Evolutionary conservation across 1,284 basidiomycete species (phyloP), one percentile per base, ranked within the genome.

Genomic region (Ganoderma multipileum): DNA sequence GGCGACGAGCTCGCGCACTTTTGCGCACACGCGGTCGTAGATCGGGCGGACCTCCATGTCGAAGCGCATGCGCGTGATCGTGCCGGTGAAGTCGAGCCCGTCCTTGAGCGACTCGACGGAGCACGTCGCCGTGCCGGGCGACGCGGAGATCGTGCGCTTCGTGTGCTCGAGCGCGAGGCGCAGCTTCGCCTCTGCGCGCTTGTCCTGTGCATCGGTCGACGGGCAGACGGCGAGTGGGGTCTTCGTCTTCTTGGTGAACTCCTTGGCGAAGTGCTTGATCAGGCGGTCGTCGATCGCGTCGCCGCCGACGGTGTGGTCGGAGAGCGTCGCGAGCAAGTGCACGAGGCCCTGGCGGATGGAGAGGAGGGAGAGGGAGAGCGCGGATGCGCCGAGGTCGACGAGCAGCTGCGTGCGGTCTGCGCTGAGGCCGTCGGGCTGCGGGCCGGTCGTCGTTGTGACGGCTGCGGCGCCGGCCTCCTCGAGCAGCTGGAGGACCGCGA

Each of bases 201-300:
- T 89, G 81, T 97, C 94, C 61, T 83, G 81, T 14, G 83, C 76
- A n/a, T 88, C 83, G 6, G 82, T 80, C 23, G 88, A 81, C 44
- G 92, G 90, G 50, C 87, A 84, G 72, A 87, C 90, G 18, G 86
- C 82, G 50, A 98, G 85, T 0, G 91, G 83, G 30, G 89, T 87
- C 82, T 97, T 97, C 50, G 93, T 96, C 86, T 99, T 99, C 82
- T 99, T 99, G 65, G 95, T 95, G 81, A 99, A 99, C 77, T 99
- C 97, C 79, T 97, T 94, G 65, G 95, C 91, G 81, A 99, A 98
- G 85, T 94, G 95, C 70, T 93, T 91, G 83, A 98, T 90, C 55
- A 99, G 87, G 74, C 91, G 89, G 67, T 90, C 87, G 81, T 97
- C 96, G 76, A 96, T 90, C 66, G 88, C 84, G 72, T 90, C 86